Evolutionary conservation across 257 asterid genomes (phyloP), one percentile per base, ranked within the genome.

Genomic region (Lithospermum erythrorhizon): DNA sequence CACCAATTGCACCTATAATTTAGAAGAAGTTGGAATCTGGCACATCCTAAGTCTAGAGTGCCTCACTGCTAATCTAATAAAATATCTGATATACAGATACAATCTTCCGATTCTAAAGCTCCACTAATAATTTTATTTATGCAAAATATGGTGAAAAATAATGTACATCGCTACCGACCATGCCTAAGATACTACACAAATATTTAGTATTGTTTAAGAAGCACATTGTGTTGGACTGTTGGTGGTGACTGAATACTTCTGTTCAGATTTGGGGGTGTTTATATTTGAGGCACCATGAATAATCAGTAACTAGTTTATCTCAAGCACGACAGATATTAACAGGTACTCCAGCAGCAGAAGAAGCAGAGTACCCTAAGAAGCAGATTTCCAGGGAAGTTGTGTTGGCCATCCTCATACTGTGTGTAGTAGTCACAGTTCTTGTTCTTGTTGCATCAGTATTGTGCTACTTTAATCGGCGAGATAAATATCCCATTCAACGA

Each of bases 281-380:
- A n/a, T 17, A 49, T n/a, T 5, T n/a, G 21, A 52, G 14, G 55
- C 21, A 52, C 55, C 19, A 52, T 10, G 8, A 5, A 62, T 24
- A n/a, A 14, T 59, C 6, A 17, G 3, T 3, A 0, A 21, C 2
- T 29, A 6, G n/a, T 18, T 48, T 27, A 51, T 65, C 51, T 58
- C 4, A 35, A 32, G 35, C n/a, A 60, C 25, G 53, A 24, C 48
- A 49, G 53, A n/a, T 24, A 63, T 58, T 30, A 55, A 49, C 59
- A 93, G 99, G 99, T 60, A 65, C 67, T 70, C 62, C 66, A 60
- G 53, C 76, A 9, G 79, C 65, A 56, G 53, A 74, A 9, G 79
- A 70, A 72, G 64, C 29, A 59, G 72, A 73, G 73, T 64, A 82
- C 54, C 61, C 80, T n/a, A 76, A 77, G 83, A 85, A 78, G 75